Base-by-base conservation (phyloP, 2,329 filamentous ascomycete genomes). In the Sclerotinia sclerotiorum region DNA sequence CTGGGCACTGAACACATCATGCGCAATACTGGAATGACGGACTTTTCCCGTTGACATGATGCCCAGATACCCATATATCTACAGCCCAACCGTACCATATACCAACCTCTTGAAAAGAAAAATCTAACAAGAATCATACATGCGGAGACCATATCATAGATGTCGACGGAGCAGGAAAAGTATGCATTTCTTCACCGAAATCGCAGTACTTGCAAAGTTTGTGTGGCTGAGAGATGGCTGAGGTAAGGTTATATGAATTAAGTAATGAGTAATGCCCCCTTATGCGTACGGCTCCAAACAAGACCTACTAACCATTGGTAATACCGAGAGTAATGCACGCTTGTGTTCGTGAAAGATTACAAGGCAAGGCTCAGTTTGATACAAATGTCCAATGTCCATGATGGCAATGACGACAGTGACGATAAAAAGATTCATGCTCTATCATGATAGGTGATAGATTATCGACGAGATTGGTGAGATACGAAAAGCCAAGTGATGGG, bases 1-100 rank as follows among this genome's bases (percentile, higher is more conserved):
- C 60, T 39, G 60, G 60, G 46, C 65, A 67, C 35, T 63, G 56
- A 21, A 67, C 65, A 67, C 65, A 67, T 67, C 65, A 62, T 62
- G 65, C 56, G 56, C 65, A 67, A 52, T 52, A 49, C 65, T 48
- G 65, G 56, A 58, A 63, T 67, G 65, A 63, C 65, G 56, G 21
- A 48, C 32, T 62, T 67, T 62, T 52, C 19, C 39, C 39, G 39
- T 27, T 62, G 15, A 29, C 24, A 49, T 46, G 29, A 60, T 51
- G 54, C 54, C 42, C 64, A 66, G 51, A 35, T 62, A 49, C 11
- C 27, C 44, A 61, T 27, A 61, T 61, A 35, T 51, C 65, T 39
- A n/a, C 56, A 67, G 65, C 65, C 58, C 46, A 48, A 66, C 32
- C 32, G 49, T 42, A 29, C 49, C 57, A 42, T 46, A 42, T 60